Evolutionary conservation across 768 basidiomycete genomes (phyloP), one percentile per base, ranked within the genome.

Genomic region (Lactarius akahatsu): DNA sequence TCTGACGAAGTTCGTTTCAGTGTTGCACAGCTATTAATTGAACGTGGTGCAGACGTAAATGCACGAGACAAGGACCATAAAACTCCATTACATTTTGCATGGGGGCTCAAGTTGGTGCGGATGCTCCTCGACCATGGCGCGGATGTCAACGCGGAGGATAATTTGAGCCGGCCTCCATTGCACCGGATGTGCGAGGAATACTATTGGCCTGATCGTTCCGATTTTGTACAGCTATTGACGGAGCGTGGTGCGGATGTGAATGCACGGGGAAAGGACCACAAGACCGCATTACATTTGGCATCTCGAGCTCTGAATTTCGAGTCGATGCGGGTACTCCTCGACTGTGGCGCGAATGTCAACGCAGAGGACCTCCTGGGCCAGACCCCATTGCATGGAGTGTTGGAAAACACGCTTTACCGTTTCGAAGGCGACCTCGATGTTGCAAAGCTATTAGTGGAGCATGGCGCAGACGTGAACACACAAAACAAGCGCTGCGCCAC

Each of bases 351-450:
- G 11, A n/a, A 50, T 50, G 4, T 23, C 47, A 10, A 50, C 5
- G 47, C 47, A 2, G 11, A 4, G 47, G 9, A 23, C 11, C 2
- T 0, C 1, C 1, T 0, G 1, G 47, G 47, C 4, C n/a, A 2
- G 47, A 50, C 47, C 47, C 47, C 47, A 10, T 13, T 50, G 10
- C 47, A 23, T 4, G 10, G 18, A 50, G 3, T 23, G 11, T 23
- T 41, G 16, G 40, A 41, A 34, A 10, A 34, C 9, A 34, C 32
- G 32, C 8, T 32, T 9, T 34, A 34, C 9, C 9, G 9, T 10
- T 34, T 10, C 9, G 8, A 34, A 1, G 34, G 9, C 8, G 8
- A 34, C 34, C 10, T 11, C 3, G 36, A 2, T 8, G 43, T 20
- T 8, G 18, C 7, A 43, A 4, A 8, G 43, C 18, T 43, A 20